These are phyloP conservation scores for Candida anglica DNA, from an alignment of 805 yeast species.

Conservation along the genomic window DNA sequence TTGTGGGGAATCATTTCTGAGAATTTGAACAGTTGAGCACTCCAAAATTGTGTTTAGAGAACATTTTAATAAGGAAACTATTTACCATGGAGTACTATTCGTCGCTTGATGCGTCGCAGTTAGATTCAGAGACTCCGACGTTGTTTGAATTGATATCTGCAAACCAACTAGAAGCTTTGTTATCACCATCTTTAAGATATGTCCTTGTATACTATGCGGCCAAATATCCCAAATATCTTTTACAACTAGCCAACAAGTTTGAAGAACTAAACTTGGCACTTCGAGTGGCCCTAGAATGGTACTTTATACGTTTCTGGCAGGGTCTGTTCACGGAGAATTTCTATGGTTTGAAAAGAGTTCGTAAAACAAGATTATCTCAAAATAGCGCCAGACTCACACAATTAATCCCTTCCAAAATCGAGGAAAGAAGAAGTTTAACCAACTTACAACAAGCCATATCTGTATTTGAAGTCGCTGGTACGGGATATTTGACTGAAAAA, in stretches of 20 bases:
- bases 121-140: slow-evolving; percentile 78
- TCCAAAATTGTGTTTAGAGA: too few relatives aligned
- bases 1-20: too few relatives aligned
- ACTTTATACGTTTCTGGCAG: slow-evolving; percentile 69
- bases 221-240: slow-evolving; percentile 65
- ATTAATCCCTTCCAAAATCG: slow-evolving; percentile 40
- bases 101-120: slow-evolving; percentile 68
- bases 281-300: slow-evolving; percentile 66
- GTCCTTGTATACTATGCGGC: slow-evolving; percentile 78
- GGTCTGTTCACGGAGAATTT: slow-evolving; percentile 88
- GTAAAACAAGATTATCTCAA: slow-evolving; percentile 29
- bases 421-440: slow-evolving; percentile 50
- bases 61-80: too few relatives aligned
- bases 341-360: slow-evolving; percentile 76
- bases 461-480: slow-evolving; percentile 56
- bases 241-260: slow-evolving; percentile 60
- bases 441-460: slow-evolving; percentile 50
- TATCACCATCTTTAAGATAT: slow-evolving; percentile 81
- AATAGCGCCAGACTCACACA: slow-evolving; percentile 28
- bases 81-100: slow-evolving; percentile 73
- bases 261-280: slow-evolving; percentile 70
- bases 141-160: slow-evolving; percentile 85
- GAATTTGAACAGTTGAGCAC: too few relatives aligned
- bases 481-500: slow-evolving; percentile 69
- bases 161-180: slow-evolving; percentile 66